Evolutionary conservation across 23 red algal genomes (phyloP), one percentile per base, ranked within the genome.

Genomic region (Rhodosorus marinus): DNA sequence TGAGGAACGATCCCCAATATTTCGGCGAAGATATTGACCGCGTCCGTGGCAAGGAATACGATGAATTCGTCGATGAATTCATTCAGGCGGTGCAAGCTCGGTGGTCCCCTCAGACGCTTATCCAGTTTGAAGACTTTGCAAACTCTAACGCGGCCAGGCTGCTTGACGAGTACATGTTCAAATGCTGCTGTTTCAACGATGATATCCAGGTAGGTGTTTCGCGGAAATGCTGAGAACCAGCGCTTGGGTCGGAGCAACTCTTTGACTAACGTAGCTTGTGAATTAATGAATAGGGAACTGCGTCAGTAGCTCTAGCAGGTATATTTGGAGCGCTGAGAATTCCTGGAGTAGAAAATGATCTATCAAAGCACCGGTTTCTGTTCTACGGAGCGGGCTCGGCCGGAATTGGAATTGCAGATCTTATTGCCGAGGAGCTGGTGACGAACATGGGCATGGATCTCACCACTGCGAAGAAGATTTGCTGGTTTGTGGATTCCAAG

Each of bases 111-210:
- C 50, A 60, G 2, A 9, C 9, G n/a, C 14, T 54, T 11, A 43
- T 43, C 29, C 87, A 94, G 68, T 94, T 81, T 70, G 87, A 94
- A 57, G 87, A 94, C 54, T 94, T 94, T 78, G 75, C 62, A 26
- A 78, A 83, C 30, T 47, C 77, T 20, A 84, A 84, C 29, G 87
- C 87, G 14, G 47, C 67, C 31, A 77, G 71, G 1, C 60, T 94
- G 52, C 74, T 94, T 29, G 30, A 80, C 19, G 49, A 45, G 7
- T 83, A 77, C 34, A 69, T 66, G 9, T 20, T 75, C 26, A 17
- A 33, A n/a, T 43, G 70, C 20, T 80, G 71, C 32, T 80, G 64
- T 35, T 94, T 94, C 57, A 94, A 94, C 45, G 87, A 94, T 52
- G 87, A 94, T 58, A 94, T 94, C 43, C 87, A 94, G 53, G n/a